Base-by-base conservation (phyloP, 306 rosid genomes). In the Nissolia schottii region DNA sequence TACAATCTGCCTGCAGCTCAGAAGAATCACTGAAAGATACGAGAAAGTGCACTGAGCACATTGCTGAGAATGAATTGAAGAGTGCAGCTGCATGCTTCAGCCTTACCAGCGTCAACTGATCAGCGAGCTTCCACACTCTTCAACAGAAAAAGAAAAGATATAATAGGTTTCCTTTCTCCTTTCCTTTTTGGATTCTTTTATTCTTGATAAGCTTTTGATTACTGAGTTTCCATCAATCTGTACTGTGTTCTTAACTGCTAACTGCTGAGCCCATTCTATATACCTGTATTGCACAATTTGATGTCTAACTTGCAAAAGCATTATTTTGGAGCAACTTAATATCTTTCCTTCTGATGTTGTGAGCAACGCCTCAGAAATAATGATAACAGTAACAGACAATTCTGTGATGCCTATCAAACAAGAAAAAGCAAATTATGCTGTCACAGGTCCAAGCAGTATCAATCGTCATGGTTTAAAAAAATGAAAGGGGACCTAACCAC, bases 41-140 rank as follows among this genome's bases (percentile, higher is more conserved):
- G 3, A 81, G 82, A 40, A 90, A 81, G 57, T 77, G 86, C 54
- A 78, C 58, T 12, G 90, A 82, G 68, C 80, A 79, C 20, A 79
- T 64, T 43, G 83, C 81, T 22, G 82, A 89, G 73, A 87, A 87
- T 54, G 88, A 87, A 76, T 76, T 92, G 86, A 87, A 84, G 92
- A 83, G 22, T 73, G 92, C 92, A 18, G 92, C 97, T 15, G 88
- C 97, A 40, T 72, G 92, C 73, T 89, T 86, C 71, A 87, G 91
- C 76, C 97, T 92, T 69, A 86, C 90, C 69, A 84, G 90, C 40
- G 86, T 85, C 74, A 87, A 82, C 45, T 85, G 80, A 85, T 60
- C 67, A 81, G 73, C 60, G 62, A 82, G 76, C 41, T 24, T 4
- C 61, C 48, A 54, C 7, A 54, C 38, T 19, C 58, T 18, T 20